A percentile compares a stretch with the other conserved stretches of the same genome.
Evolutionary conservation across 2,329 filamentous ascomycete species (phyloP).

Genomic region (Sclerotinia sclerotiorum): DNA sequence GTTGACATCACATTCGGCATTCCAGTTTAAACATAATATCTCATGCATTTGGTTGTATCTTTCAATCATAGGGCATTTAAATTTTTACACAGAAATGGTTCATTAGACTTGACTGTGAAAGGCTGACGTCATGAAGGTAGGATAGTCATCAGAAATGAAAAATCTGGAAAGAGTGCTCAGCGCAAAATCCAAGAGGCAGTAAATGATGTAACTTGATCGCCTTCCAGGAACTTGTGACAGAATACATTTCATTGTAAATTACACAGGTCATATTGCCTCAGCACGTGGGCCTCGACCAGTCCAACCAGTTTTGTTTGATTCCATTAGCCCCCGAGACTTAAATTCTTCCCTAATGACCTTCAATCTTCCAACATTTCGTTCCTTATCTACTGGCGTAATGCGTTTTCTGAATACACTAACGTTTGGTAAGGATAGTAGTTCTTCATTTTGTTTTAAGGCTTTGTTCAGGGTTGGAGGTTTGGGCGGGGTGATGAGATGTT

Average conservation of each 20-base stretch:
- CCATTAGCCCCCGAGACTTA: constrained; percentile 59
- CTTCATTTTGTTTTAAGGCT: constrained; percentile 49
- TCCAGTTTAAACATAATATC: not conserved
- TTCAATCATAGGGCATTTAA: not conserved
- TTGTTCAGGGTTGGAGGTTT: constrained; percentile 64
- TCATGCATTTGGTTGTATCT: not conserved
- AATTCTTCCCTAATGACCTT: constrained; percentile 77
- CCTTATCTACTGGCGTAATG: constrained; percentile 69
- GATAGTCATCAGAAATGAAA: not conserved
- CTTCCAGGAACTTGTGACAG: not conserved
- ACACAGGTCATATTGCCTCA: not conserved
- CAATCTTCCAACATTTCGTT: constrained; percentile 70
- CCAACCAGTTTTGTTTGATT: not conserved
- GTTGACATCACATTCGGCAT: not conserved
- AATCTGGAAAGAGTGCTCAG: not conserved
- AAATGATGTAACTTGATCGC: not conserved
- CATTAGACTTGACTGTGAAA: not conserved
- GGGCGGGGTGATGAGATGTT: constrained; percentile 52
- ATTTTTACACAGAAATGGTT: not conserved
- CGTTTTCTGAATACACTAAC: constrained; percentile 65
- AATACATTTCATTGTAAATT: constrained; percentile 6
- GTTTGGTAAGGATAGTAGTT: constrained; percentile 61
- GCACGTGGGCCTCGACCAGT: not conserved
- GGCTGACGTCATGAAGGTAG: not conserved
- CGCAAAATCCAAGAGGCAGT: not conserved